Conservation (phyloP, 768 basidiomycete genomes). For the Amanita muscaria region DNA sequence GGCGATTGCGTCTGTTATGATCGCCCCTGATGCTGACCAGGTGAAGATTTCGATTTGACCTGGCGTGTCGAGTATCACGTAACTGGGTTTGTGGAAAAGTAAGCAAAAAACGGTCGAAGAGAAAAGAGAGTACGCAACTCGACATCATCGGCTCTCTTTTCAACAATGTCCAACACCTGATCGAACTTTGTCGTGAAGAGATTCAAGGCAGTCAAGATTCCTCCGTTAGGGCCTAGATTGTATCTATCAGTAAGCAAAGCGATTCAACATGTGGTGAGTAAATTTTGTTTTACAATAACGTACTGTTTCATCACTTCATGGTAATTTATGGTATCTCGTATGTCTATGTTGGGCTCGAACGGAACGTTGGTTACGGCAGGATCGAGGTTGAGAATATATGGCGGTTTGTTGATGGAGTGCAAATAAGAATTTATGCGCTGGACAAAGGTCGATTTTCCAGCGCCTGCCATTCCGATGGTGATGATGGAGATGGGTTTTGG, state of each 20-base stretch:
- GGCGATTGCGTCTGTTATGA: constrained; percentile 96
- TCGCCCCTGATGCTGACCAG: constrained; percentile 98
- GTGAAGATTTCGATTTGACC: constrained; percentile 99
- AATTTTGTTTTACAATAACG: constrained; percentile 27
- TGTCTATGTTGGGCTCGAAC: constrained; percentile 96
- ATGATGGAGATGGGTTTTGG: constrained; percentile 83
- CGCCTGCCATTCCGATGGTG: constrained; percentile 94
- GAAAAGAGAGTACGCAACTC: constrained; percentile 49
- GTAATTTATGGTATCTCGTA: constrained; percentile 95
- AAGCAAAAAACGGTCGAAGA: not conserved
- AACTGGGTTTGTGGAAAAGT: constrained; percentile 44
- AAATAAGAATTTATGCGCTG: constrained; percentile 91
- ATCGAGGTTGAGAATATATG: constrained; percentile 96
- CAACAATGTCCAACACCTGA: constrained; percentile 85
- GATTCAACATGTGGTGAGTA: not conserved
- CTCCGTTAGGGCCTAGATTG: constrained; percentile 96
- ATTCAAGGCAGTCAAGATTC: constrained; percentile 94
- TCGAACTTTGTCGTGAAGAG: constrained; percentile 99
- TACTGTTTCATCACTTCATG: constrained; percentile 99
- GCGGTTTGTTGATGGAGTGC: constrained; percentile 62
- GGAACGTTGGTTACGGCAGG: constrained; percentile 89
- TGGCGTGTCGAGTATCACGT: constrained; percentile 93
- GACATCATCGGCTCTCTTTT: constrained; percentile 81
- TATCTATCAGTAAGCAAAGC: constrained; percentile 50
- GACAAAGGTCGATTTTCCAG: constrained; percentile 96